Percentiles rank a stretch among this genome's conserved stretches.
These are phyloP conservation scores for Pseudopithomyces maydicus DNA, from an alignment of 2,329 filamentous ascomycete species.

Conservation along the genomic window DNA sequence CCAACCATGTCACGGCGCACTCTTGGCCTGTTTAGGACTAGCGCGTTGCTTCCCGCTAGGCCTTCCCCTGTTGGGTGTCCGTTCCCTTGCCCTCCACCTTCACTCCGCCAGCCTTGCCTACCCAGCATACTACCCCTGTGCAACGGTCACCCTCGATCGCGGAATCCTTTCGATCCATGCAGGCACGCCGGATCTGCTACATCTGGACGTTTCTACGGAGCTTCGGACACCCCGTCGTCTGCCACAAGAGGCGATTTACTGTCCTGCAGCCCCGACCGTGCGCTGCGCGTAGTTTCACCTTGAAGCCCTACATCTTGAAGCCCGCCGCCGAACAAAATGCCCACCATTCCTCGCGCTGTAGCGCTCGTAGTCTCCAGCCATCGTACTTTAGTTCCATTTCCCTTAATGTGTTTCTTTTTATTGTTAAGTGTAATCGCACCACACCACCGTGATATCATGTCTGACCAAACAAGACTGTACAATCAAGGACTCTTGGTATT, in stretches of 20 bases:
- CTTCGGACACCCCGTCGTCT: constrained; percentile 3
- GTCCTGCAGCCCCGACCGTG: neutral
- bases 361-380: neutral
- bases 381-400: neutral
- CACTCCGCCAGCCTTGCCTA: neutral
- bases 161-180: neutral
- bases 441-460: neutral
- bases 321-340: neutral
- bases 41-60: neutral
- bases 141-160: neutral
- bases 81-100: neutral
- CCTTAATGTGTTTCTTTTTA: neutral
- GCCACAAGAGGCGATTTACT: constrained; percentile 4
- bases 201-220: neutral
- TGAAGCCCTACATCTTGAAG: neutral
- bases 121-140: neutral
- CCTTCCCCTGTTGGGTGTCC: neutral
- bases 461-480: neutral
- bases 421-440: neutral
- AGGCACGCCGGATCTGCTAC: neutral
- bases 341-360: neutral
- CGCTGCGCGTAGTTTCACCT: constrained; percentile 1
- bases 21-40: neutral
- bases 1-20: neutral
- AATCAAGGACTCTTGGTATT: neutral